Percentiles rank a stretch among this genome's conserved stretches.
Conservation (phyloP, 495 filamentous ascomycete species). For the Penicillium salamii region DNA sequence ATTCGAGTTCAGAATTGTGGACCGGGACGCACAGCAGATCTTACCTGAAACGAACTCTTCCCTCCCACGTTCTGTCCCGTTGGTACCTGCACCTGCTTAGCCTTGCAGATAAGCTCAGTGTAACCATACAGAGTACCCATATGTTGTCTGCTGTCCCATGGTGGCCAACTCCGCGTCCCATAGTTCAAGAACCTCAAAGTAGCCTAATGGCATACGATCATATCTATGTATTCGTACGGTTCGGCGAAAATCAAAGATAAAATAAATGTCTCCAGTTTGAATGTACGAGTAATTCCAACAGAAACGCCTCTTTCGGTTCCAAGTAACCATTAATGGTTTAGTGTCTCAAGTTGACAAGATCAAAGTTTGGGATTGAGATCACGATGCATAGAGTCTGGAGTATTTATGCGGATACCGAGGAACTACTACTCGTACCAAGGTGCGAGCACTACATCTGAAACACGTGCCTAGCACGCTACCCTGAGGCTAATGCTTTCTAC, state of each 20-base stretch:
- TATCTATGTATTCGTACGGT: too few species aligned
- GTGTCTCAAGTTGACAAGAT: not conserved
- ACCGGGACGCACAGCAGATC: slow-evolving; percentile 19
- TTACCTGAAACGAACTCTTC: slow-evolving; percentile 11
- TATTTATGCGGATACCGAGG: slow-evolving; percentile 8
- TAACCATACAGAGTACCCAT: too few species aligned
- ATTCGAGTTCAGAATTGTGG: not conserved
- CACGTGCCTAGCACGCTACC: not conserved
- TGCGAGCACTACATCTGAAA: slow-evolving; percentile 1
- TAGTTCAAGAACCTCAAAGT: not conserved
- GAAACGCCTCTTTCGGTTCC: not conserved
- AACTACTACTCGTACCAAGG: too few species aligned
- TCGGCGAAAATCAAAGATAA: too few species aligned
- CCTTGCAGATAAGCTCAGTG: too few species aligned
- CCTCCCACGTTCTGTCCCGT: slow-evolving; percentile 12
- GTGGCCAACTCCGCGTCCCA: not conserved
- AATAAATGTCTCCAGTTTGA: too few species aligned
- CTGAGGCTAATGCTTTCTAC: not conserved
- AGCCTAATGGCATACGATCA: too few species aligned
- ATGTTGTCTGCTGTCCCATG: not conserved
- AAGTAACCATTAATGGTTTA: not conserved
- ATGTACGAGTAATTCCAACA: too few species aligned
- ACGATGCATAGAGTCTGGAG: slow-evolving; percentile 5
- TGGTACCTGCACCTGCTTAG: not conserved
- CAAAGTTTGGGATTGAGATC: slow-evolving; percentile 1